Conservation (phyloP, 1,284 basidiomycete genomes). For the Puccinia horiana region DNA sequence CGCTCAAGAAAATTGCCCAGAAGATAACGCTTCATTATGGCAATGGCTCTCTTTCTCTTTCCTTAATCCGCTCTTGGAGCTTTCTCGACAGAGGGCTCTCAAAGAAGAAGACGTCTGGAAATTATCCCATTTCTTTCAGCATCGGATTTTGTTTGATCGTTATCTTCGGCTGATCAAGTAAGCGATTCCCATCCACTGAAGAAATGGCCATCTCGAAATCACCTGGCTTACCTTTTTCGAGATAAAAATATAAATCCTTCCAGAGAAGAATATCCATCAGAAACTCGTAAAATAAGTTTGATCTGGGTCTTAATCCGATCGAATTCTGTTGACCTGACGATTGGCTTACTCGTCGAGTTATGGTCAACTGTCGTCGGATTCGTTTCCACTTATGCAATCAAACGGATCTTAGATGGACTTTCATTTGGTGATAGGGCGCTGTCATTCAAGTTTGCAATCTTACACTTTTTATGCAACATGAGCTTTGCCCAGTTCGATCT, state of each 20-base stretch:
- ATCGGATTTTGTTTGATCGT: constrained; percentile 15
- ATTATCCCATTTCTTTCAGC: constrained; percentile 49
- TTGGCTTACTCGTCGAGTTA: constrained; percentile 27
- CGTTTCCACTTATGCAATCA: constrained; percentile 53
- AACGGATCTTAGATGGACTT: constrained; percentile 52
- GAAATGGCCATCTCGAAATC: not conserved
- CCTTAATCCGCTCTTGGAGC: constrained; percentile 51
- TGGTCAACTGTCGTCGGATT: constrained; percentile 59
- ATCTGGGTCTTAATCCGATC: constrained; percentile 31
- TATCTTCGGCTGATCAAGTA: constrained; percentile 28
- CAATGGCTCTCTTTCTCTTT: constrained; percentile 46
- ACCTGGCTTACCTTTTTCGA: not conserved
- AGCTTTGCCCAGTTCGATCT: constrained; percentile 71
- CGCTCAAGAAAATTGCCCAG: constrained; percentile 58
- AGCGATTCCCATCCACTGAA: not conserved
- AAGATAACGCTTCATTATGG: constrained; percentile 40
- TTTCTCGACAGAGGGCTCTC: constrained; percentile 57
- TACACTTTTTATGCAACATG: constrained; percentile 61
- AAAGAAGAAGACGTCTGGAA: constrained; percentile 46
- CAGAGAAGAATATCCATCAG: constrained; percentile 56
- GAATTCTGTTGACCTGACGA: constrained; percentile 34
- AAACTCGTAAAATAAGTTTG: constrained; percentile 57
- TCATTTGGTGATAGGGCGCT: constrained; percentile 60
- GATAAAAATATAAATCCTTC: not conserved
- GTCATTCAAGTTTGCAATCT: constrained; percentile 56